phyloP scores from a whole-genome alignment of 1,284 basidiomycete species.

The Malassezia dermatis region DNA sequence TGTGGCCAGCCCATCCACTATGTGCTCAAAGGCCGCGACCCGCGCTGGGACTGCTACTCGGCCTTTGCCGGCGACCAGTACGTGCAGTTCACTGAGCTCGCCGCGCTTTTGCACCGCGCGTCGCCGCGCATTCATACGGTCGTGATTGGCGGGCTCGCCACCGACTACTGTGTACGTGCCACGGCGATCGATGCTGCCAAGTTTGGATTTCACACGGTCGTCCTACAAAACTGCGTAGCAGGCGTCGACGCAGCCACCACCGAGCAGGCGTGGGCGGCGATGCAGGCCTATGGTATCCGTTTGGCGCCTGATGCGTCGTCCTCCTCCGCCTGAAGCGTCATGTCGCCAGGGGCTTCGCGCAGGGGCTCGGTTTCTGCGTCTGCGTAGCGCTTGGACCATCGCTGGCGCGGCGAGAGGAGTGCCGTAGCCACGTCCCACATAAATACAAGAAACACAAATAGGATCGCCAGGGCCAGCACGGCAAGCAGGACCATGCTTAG shows the following conservation, averaged over 20 bases:
- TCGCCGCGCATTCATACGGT: slow-evolving; percentile 49
- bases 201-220: slow-evolving; percentile 50
- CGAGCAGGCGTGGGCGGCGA: background rate
- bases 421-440: slow-evolving; percentile 31
- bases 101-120: slow-evolving; percentile 1
- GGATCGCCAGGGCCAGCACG: slow-evolving; percentile 35
- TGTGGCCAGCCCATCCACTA: slow-evolving; percentile 9
- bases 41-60: slow-evolving; percentile 55
- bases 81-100: slow-evolving; percentile 18
- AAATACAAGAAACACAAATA: slow-evolving; percentile 36
- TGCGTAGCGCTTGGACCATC: slow-evolving; percentile 8
- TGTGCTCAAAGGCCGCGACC: slow-evolving; percentile 40
- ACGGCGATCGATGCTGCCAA: slow-evolving; percentile 52
- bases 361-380: background rate
- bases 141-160: slow-evolving; percentile 57
- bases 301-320: background rate
- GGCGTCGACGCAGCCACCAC: slow-evolving; percentile 17
- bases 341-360: background rate
- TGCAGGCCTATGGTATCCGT: slow-evolving; percentile 7
- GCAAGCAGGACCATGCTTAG: slow-evolving; percentile 41
- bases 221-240: slow-evolving; percentile 30
- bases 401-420: slow-evolving; percentile 18
- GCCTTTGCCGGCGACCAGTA: slow-evolving; percentile 43
- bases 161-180: slow-evolving; percentile 56
- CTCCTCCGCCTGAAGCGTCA: background rate